Evolutionary conservation across 176 grass and related monocot genomes (phyloP), one percentile per base, ranked within the genome.

Genomic region (Eragrostis curvula): DNA sequence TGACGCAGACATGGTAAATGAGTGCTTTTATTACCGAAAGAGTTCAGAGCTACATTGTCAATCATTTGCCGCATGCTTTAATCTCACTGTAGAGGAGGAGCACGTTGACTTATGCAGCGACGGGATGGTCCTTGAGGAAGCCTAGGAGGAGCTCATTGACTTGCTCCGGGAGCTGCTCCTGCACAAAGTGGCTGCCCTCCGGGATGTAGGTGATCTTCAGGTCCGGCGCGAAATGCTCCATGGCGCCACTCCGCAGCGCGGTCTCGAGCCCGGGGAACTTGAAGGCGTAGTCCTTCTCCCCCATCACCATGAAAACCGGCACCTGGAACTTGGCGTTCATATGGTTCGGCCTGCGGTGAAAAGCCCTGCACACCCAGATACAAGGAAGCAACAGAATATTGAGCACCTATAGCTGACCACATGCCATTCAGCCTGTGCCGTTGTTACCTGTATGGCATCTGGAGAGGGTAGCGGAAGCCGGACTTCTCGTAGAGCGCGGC

Each of bases 401-500:
- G 43, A 45, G 6, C 43, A 45, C 43, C 6, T 1, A 45, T 45
- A 10, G 43, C 43, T n/a, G 5, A 7, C 1, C 43, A 45, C 9
- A n/a, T 6, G 16, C n/a, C 17, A 55, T 58, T 10, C 43, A 9
- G 53, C 23, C 2, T 1, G 3, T 8, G 5, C n/a, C 2, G 17
- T 43, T 13, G 9, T 20, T 29, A 84, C 87, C 87, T 81, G 72
- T 89, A 93, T 6, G 91, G 87, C 53, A 90, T 90, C 60, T 85
- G 21, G 21, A 93, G 91, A 13, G 85, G 88, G 81, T 84, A 90
- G 57, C 78, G 39, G 78, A 89, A 89, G 8, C 83, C 83, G n/a
- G 83, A 89, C 7, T 78, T 85, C 43, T 75, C 62, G n/a, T 66
- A 89, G 83, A 63, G 79, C 23, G 50, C 49, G 62, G 41, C 66